Percentiles rank a stretch among this genome's conserved stretches.
phyloP scores from a whole-genome alignment of 176 grass and related monocot genomes.

The Tuctoria greenei region DNA sequence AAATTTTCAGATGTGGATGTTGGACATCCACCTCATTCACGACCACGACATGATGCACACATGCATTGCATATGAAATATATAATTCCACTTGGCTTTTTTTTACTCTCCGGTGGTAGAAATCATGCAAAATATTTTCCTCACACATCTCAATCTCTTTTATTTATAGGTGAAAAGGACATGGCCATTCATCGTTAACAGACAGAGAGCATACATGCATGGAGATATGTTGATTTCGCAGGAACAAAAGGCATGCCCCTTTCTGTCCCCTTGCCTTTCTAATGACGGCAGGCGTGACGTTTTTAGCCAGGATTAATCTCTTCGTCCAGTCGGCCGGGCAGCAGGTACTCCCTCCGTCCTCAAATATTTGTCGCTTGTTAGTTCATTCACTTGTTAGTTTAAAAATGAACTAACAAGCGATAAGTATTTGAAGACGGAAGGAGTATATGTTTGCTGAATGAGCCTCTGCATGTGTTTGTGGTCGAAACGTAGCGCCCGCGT shows the following conservation, averaged over 20 bases:
- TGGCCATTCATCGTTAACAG: neutral
- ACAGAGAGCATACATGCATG: neutral
- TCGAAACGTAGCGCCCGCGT: too few relatives aligned
- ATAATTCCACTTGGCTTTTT: too few relatives aligned
- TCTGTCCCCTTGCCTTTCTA: neutral
- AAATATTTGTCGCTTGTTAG: constrained; percentile 5
- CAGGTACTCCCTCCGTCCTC: neutral
- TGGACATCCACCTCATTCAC: too few relatives aligned
- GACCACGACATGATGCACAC: too few relatives aligned
- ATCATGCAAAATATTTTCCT: neutral
- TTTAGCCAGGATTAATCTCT: neutral
- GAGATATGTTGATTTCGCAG: constrained; percentile 1
- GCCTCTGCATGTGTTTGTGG: too few relatives aligned
- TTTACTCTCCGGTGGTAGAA: too few relatives aligned
- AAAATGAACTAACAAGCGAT: too few relatives aligned
- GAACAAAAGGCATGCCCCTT: constrained; percentile 26
- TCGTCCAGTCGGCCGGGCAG: neutral
- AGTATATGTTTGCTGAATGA: too few relatives aligned
- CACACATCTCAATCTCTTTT: neutral
- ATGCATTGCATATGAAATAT: too few relatives aligned
- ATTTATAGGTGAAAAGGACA: neutral
- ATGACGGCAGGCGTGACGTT: neutral
- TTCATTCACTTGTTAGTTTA: too few relatives aligned
- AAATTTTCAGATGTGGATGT: too few relatives aligned
- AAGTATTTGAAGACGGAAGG: too few relatives aligned